Base-by-base conservation (phyloP, 345 rosid species). In the Excoecaria agallocha region DNA sequence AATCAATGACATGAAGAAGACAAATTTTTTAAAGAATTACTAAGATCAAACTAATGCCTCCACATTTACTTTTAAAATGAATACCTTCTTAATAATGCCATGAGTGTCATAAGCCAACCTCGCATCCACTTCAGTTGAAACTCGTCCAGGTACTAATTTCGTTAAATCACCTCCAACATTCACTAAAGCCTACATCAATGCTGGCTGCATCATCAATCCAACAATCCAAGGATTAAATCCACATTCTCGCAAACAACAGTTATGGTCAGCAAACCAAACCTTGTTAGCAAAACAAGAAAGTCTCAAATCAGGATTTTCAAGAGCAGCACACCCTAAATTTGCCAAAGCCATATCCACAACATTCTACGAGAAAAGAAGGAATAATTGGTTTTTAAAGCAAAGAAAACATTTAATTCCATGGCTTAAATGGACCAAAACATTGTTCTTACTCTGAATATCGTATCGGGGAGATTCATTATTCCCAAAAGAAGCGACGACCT, bases 341-440 rank as follows among this genome's bases (percentile, higher is more conserved):
- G 94, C 97, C 87, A 95, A 80, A 71, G 99, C 94, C 97, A 88
- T 95, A 74, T 91, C 99, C 80, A 95, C 93, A 56, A 94, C 94
- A 90, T 89, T 95, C 99, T 92, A 80, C 52, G 15, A 73, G 17
- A 6, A 78, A 57, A 71, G 20, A 25, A 20, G 39, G 70, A 48
- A 74, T 6, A n/a, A n/a, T 13, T 20, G 8, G 13, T 17, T 39
- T 30, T 56, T 17, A 56, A 58, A 30, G 22, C 10, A n/a, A n/a
- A n/a, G n/a, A n/a, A n/a, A n/a, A n/a, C n/a, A n/a, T n/a, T n/a
- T n/a, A n/a, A n/a, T n/a, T 3, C 39, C 37, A 41, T 38, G 3
- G 1, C 37, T 55, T 20, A 17, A 41, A 13, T 5, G 17, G 10
- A 61, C 25, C 48, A n/a, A 50, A 25, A 30, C 57, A 24, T 16